Evolutionary conservation across 768 basidiomycete genomes (phyloP), one percentile per base, ranked within the genome.

Genomic region (Hydnomerulius pinastri): DNA sequence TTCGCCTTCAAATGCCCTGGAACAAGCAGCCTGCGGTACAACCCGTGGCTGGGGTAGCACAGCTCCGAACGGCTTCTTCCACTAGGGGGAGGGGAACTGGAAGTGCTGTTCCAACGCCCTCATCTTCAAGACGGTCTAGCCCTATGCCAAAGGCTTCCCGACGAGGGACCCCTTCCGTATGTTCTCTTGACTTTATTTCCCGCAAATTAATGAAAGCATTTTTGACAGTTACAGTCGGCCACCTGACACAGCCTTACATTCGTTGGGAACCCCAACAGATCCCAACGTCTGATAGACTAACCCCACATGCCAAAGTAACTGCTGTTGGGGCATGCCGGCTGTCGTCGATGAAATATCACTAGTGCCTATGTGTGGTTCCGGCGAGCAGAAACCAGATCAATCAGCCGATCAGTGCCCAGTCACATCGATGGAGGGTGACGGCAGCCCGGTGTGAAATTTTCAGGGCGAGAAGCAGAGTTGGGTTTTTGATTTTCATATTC

Each of bases 401-500:
- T n/a, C 10, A 43, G 15, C n/a, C 28, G 35, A 46, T n/a, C 36
- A 12, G n/a, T n/a, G 28, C 27, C 24, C 45, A 46, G 43, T 57
- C 53, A 48, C 45, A 57, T 21, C 12, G 38, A 30, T 43, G 13
- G n/a, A 38, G 8, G 39, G 49, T 46, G 41, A 51, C 46, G 48
- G 48, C 47, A 37, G 35, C 48, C 59, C 55, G 57, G 60, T 55
- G 58, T 50, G 46, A 65, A 37, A 63, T 10, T 32, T 42, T 48
- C 65, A 60, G 64, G 64, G 64, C 58, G 46, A 62, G 65, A 66
- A 67, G 60, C 60, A 38, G 33, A 17, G 45, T 57, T 58, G 57
- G 43, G 60, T 66, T 66, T 61, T 54, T 59, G 65, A 66, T 67
- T 66, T 66, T 63, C 61, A 66, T 65, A 67, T 54, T 25, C n/a